Conservation (phyloP, 371 early-diverging fungal species). For the Coemansia sp. region DNA sequence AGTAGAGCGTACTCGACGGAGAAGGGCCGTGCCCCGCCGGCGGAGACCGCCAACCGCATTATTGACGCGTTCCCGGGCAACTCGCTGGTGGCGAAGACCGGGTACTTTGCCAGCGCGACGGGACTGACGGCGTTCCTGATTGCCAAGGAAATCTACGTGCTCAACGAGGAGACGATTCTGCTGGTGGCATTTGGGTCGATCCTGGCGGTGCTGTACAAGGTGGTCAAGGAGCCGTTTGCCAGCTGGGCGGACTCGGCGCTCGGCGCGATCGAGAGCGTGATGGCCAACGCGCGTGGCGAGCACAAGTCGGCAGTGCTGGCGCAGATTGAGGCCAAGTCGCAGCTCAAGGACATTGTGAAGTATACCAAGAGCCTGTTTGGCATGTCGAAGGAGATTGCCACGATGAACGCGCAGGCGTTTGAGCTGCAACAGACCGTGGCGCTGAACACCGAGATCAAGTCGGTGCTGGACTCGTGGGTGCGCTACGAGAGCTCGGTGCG, state of each 20-base stretch:
- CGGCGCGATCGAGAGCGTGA: slow-evolving; percentile 74
- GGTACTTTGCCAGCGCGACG: slow-evolving; percentile 79
- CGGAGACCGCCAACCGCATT: slow-evolving; percentile 77
- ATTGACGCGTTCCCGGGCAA: slow-evolving; percentile 92
- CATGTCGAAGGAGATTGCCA: slow-evolving; percentile 92
- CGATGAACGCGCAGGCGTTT: slow-evolving; percentile 90
- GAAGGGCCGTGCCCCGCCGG: slow-evolving; percentile 34
- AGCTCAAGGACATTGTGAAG: slow-evolving; percentile 90
- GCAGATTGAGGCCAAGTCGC: slow-evolving; percentile 85
- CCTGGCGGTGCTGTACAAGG: slow-evolving; percentile 70
- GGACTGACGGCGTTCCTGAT: slow-evolving; percentile 86
- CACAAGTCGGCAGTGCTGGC: slow-evolving; percentile 89
- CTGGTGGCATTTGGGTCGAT: slow-evolving; percentile 75
- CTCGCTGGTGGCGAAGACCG: slow-evolving; percentile 84
- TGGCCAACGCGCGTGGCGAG: slow-evolving; percentile 83
- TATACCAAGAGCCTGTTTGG: slow-evolving; percentile 92
- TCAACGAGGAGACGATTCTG: slow-evolving; percentile 92
- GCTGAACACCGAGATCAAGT: slow-evolving; percentile 81
- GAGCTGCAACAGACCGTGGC: slow-evolving; percentile 90
- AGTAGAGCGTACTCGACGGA: slow-evolving; percentile 41
- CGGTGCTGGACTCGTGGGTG: slow-evolving; percentile 93
- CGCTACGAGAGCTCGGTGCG: slow-evolving; percentile 92
- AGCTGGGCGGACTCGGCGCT: slow-evolving; percentile 86
- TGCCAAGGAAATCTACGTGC: slow-evolving; percentile 94
- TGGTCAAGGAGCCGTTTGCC: slow-evolving; percentile 81